A percentile compares a stretch with the other conserved stretches of the same genome.
These are phyloP conservation scores for Lepidium sativum DNA, from an alignment of 345 rosid species.

Conservation along the genomic window DNA sequence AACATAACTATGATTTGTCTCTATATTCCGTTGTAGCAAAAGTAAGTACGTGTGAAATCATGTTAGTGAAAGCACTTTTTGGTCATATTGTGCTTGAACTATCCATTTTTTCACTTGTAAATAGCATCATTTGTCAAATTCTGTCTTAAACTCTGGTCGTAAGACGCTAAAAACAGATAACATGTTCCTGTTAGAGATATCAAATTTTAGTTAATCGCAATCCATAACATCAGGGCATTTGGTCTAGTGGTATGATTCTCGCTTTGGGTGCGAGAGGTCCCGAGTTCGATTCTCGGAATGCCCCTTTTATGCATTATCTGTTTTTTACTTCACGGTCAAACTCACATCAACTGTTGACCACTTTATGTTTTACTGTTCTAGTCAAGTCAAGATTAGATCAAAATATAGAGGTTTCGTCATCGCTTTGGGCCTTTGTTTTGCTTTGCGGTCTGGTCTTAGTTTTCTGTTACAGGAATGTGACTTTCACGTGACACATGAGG, in stretches of 20 bases:
- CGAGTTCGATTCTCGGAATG: conserved; percentile 83
- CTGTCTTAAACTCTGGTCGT: background rate
- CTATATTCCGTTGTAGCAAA: background rate
- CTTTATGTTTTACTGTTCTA: no score
- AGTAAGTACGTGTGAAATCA: background rate
- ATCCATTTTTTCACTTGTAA: background rate
- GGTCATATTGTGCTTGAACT: background rate
- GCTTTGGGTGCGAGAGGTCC: conserved; percentile 85
- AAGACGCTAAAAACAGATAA: background rate
- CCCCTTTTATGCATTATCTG: background rate
- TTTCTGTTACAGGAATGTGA: no score
- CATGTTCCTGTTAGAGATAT: background rate
- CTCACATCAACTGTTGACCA: background rate
- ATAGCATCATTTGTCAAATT: background rate
- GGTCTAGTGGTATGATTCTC: conserved; percentile 79
- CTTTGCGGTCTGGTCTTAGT: no score
- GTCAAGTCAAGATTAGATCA: no score
- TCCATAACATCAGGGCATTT: conserved; percentile 35
- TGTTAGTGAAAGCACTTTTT: background rate
- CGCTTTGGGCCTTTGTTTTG: no score
- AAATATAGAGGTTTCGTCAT: no score
- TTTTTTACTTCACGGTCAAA: background rate
- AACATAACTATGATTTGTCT: background rate
- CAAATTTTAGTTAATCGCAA: rapidly evolving
- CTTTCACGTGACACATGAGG: no score